These are phyloP conservation scores for Entomortierella lignicola DNA, from an alignment of 192 early-diverging fungal genomes.

Conservation along the genomic window DNA sequence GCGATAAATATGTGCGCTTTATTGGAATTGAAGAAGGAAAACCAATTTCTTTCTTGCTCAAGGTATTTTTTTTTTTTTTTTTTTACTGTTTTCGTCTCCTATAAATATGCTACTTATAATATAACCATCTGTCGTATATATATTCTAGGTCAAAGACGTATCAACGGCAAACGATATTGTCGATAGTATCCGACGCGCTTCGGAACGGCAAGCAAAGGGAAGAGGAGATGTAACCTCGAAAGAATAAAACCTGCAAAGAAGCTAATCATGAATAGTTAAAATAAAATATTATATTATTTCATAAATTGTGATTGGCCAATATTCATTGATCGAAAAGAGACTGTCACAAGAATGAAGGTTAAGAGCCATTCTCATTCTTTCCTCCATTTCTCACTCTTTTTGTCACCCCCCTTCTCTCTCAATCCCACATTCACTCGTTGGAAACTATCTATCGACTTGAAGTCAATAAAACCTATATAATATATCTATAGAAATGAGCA, in stretches of 20 bases:
- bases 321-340: too few species aligned
- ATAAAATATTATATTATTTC: too few species aligned
- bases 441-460: not conserved
- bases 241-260: conserved; percentile 17
- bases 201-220: conserved; percentile 25
- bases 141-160: conserved; percentile 33
- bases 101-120: too few species aligned
- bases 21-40: conserved; percentile 38
- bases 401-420: not conserved
- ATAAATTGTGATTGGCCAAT: too few species aligned
- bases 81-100: not conserved
- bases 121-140: too few species aligned
- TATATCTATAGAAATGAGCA: not conserved
- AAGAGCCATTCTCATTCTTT: not conserved
- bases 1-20: conserved; percentile 48
- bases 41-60: conserved; percentile 39
- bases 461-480: not conserved
- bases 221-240: conserved; percentile 3
- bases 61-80: conserved; percentile 20
- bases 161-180: conserved; percentile 13
- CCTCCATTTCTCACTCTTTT: not conserved
- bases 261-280: too few species aligned
- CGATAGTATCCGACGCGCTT: conserved; percentile 18
- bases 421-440: not conserved
- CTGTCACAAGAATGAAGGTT: not conserved